These are phyloP conservation scores for Sarocladiaceae sp. DNA, from an alignment of 2,329 filamentous ascomycete genomes.

Conservation along the genomic window DNA sequence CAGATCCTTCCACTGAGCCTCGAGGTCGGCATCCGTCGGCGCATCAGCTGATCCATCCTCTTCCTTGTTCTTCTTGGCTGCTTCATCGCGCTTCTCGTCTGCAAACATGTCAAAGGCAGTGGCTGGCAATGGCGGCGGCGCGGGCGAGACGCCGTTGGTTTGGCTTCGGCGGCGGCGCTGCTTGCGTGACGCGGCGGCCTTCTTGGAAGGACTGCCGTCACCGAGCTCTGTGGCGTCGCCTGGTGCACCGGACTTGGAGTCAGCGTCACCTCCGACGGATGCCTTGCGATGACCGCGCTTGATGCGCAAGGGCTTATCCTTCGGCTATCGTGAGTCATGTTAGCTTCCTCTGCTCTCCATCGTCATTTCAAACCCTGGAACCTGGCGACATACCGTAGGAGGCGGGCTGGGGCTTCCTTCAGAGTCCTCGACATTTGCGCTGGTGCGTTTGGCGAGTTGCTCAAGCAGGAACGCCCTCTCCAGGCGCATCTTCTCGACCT, in stretches of 20 bases:
- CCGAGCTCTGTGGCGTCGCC: slow-evolving; percentile 40
- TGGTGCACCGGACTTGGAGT: slow-evolving; percentile 31
- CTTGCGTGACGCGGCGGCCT: slow-evolving; percentile 42
- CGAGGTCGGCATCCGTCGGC: slow-evolving; percentile 45
- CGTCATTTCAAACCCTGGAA: neutral
- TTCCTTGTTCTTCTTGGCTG: slow-evolving; percentile 16
- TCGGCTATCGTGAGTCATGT: slow-evolving; percentile 55
- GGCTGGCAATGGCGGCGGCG: slow-evolving; percentile 25
- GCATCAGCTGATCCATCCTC: slow-evolving; percentile 28
- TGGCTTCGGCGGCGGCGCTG: slow-evolving; percentile 16
- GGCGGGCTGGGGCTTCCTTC: slow-evolving; percentile 76
- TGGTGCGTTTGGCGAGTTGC: slow-evolving; percentile 67
- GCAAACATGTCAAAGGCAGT: slow-evolving; percentile 50
- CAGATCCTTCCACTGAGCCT: slow-evolving; percentile 49
- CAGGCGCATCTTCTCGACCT: slow-evolving; percentile 85
- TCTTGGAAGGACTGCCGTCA: slow-evolving; percentile 16
- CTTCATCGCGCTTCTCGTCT: slow-evolving; percentile 35
- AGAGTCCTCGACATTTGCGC: slow-evolving; percentile 68
- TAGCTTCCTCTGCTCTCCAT: too few species aligned
- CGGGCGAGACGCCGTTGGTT: slow-evolving; percentile 34
- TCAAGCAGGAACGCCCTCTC: slow-evolving; percentile 72
- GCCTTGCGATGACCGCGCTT: slow-evolving; percentile 66
- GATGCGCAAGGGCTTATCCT: slow-evolving; percentile 69
- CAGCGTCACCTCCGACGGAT: slow-evolving; percentile 39
- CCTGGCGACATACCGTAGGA: slow-evolving; percentile 55